Conservation (phyloP, 1,284 basidiomycete species). For the Apiotrichum porosum region DNA sequence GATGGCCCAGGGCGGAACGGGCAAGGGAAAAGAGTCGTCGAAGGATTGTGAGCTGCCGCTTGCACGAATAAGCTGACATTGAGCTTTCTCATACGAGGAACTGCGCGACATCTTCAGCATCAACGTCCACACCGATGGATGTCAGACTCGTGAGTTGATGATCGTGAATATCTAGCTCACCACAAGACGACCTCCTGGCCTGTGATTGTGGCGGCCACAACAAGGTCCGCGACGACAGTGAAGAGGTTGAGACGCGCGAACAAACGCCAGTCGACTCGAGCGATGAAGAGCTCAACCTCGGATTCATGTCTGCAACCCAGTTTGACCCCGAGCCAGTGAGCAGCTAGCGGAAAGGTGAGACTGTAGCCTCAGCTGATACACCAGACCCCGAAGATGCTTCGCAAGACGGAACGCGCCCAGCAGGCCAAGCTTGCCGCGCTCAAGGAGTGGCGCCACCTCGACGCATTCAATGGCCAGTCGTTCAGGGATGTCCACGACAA, state of each 20-base stretch:
- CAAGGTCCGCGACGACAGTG: conserved; percentile 20
- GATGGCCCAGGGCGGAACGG: conserved; percentile 43
- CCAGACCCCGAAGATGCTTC: conserved; percentile 43
- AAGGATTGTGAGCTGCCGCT: conserved; percentile 67
- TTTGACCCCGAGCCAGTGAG: conserved; percentile 40
- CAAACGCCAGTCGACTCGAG: conserved; percentile 20
- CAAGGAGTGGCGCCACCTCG: conserved; percentile 83
- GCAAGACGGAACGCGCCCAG: conserved; percentile 56
- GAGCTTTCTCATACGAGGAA: conserved; percentile 83
- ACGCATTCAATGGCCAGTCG: conserved; percentile 29
- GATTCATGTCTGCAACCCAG: conserved; percentile 70
- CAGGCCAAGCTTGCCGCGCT: conserved; percentile 73
- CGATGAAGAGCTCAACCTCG: conserved; percentile 46
- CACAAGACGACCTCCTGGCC: conserved; percentile 59
- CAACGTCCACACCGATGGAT: conserved; percentile 66
- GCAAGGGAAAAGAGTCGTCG: conserved; percentile 26
- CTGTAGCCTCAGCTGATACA: not conserved
- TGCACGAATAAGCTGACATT: conserved; percentile 40
- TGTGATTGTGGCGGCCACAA: conserved; percentile 57
- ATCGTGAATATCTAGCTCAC: not conserved
- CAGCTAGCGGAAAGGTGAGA: not conserved
- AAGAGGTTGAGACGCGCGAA: conserved; percentile 19
- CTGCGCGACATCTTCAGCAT: conserved; percentile 87
- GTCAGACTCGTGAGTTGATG: conserved; percentile 65
- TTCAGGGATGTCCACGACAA: conserved; percentile 54